Base-by-base conservation (phyloP, 345 rosid species). In the Camelina sativa region DNA sequence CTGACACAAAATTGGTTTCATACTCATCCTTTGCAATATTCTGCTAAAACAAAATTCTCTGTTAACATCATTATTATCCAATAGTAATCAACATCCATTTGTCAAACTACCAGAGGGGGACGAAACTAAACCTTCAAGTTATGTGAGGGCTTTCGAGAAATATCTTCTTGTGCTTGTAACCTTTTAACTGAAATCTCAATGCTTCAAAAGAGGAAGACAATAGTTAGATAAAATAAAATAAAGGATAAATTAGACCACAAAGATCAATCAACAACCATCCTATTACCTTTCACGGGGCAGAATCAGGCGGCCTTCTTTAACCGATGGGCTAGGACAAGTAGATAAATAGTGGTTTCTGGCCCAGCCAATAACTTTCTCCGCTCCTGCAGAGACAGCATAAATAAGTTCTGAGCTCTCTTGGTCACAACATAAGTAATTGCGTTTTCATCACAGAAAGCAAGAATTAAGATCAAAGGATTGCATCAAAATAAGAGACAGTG, bases 301-400 rank as follows among this genome's bases (percentile, higher is more conserved):
- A 78, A 71, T 74, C 79, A 95, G 75, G 54, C 87, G 82, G 50
- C 82, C 90, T 43, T 92, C 98, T 81, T 84, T 87, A 73, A 95
- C 47, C 19, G 70, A 76, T 77, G 97, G 99, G 56, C 52, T 78
- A 16, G 67, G 22, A 78, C 96, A 90, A 66, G 88, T 84, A 43
- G 97, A 86, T 64, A 95, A 69, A 69, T 90, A 83, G 69, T 90
- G 96, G 82, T 95, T 95, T 86, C 82, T 90, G 2, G 99, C 97
- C 99, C 97, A 92, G 71, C 99, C 99, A 74, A 92, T 85, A 69
- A 92, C 82, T 79, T 90, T 95, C 82, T 90, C 98, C 74, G 97
- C 92, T 83, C 87, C 99, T 95, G 87, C 57, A 76, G 19, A 73
- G 30, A 10, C 9, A 68, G 77, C 72, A 32, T 13, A 62, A 47